A percentile compares a stretch with the other conserved stretches of the same genome.
Evolutionary conservation across 2,329 filamentous ascomycete species (phyloP).

Genomic region (Bertia moriformis): DNA sequence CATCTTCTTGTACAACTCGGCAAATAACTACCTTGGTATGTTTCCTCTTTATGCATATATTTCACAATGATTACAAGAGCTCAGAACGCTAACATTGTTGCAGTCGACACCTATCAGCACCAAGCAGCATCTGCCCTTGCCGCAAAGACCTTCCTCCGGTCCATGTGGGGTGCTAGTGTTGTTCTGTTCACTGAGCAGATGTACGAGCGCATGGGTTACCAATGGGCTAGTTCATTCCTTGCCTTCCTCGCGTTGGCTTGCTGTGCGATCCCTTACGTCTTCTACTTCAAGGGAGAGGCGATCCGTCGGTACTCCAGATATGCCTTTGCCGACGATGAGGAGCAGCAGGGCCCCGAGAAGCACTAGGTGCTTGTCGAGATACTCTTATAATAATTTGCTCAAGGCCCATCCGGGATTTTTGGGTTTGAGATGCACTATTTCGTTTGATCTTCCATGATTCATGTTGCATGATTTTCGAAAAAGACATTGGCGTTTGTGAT

Average conservation of each 20-base stretch:
- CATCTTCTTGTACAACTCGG: slow-evolving; percentile 70
- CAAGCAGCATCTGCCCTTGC: slow-evolving; percentile 71
- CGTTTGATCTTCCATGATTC: too few relatives aligned
- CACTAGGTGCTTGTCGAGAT: too few relatives aligned
- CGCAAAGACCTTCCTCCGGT: slow-evolving; percentile 67
- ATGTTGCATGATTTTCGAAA: too few relatives aligned
- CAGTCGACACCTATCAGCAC: slow-evolving; percentile 4
- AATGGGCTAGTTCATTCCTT: slow-evolving; percentile 63
- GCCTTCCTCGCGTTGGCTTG: slow-evolving; percentile 64
- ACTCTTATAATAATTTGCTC: too few relatives aligned
- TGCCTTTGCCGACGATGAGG: slow-evolving; percentile 52
- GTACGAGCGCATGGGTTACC: slow-evolving; percentile 57
- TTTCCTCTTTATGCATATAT: neutral
- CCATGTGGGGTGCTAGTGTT: slow-evolving; percentile 64
- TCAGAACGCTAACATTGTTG: neutral
- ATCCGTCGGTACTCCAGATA: slow-evolving; percentile 60
- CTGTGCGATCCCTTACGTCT: slow-evolving; percentile 70
- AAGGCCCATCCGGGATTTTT: too few relatives aligned
- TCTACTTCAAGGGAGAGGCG: slow-evolving; percentile 61
- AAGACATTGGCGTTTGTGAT: too few relatives aligned
- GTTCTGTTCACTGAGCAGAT: slow-evolving; percentile 75
- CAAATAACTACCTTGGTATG: slow-evolving; percentile 53
- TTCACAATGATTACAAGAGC: too few relatives aligned
- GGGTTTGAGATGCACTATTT: too few relatives aligned
- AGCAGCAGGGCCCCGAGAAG: slow-evolving; percentile 12